Base-by-base conservation (phyloP, 2,329 filamentous ascomycete genomes). In the Verticillium nubilum region DNA sequence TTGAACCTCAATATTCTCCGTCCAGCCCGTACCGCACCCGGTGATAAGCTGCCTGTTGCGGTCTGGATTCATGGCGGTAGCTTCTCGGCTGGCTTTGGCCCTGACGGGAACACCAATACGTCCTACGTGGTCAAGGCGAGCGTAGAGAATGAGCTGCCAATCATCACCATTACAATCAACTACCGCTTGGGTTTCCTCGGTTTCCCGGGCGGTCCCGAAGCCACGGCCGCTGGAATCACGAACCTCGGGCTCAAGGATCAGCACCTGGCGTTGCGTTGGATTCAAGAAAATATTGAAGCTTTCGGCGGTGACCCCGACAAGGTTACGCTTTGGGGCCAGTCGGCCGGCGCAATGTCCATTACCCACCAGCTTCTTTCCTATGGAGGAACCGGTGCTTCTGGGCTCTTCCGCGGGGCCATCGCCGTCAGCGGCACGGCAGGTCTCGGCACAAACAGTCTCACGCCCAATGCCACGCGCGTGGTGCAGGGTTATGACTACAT, bases 1-100 rank as follows among this genome's bases (percentile, higher is more conserved):
- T 74, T 88, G 4, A 85, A 82, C 53, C 71, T 88, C 62, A 88
- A 87, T 64, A 76, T 89, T 5, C 73, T 88, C 28, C 78, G 85
- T 3, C 83, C 84, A 0, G 70, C 78, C 9, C 78, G 79, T 4
- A 72, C 77, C 6, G 67, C 73, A 12, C 61, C 69, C 35, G 65
- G 66, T 6, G 68, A 69, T 3, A 75, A 71, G 12, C 73, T 87
- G 2, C 85, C 85, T 0, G 80, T 86, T 7, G 77, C 76, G 7
- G 76, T 86, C 0, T 86, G 83, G 82, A 84, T 86, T 52, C 80
- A 86, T 59, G 78, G 78, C 19, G 71, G 71, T 26, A 68, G 68
- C 17, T 58, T 72, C 15, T 54, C 35, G 19, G 64, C 64, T 61
- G 71, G 71, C 2, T 62, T 59, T 15, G 67, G 66, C 69, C 26